phyloP scores from a whole-genome alignment of 495 filamentous ascomycete genomes.

The Lophium mytilinum region DNA sequence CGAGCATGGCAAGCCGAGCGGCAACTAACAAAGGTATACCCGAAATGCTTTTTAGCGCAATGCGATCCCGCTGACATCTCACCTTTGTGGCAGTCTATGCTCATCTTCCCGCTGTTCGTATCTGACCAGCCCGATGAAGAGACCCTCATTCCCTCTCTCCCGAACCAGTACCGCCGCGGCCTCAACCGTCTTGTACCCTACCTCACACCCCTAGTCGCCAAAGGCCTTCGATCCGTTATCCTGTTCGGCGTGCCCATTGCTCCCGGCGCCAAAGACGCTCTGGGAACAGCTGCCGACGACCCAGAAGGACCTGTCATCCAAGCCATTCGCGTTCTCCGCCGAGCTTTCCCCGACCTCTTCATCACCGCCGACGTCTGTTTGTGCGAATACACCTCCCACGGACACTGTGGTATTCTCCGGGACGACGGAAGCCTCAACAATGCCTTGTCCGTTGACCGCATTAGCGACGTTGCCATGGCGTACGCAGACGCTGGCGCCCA shows the following conservation, averaged over 20 bases:
- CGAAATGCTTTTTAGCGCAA: background rate
- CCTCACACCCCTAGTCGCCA: slow-evolving; percentile 74
- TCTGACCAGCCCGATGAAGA: slow-evolving; percentile 91
- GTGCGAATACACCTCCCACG: slow-evolving; percentile 98
- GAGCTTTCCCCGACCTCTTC: slow-evolving; percentile 78
- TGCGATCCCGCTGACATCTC: background rate
- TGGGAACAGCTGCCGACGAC: slow-evolving; percentile 91
- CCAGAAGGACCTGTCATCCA: slow-evolving; percentile 85
- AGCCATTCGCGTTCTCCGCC: slow-evolving; percentile 70
- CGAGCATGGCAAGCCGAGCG: slow-evolving; percentile 93
- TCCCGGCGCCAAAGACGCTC: slow-evolving; percentile 72
- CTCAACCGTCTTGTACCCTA: slow-evolving; percentile 79
- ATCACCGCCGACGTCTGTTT: slow-evolving; percentile 90
- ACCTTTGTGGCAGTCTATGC: slow-evolving; percentile 63
- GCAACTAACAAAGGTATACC: slow-evolving; percentile 81
- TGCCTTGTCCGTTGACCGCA: slow-evolving; percentile 78
- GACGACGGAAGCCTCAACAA: slow-evolving; percentile 93
- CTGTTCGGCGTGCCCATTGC: slow-evolving; percentile 88
- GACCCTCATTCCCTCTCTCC: slow-evolving; percentile 79
- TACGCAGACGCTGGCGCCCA: slow-evolving; percentile 92
- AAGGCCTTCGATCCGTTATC: slow-evolving; percentile 85
- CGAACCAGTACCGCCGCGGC: slow-evolving; percentile 78
- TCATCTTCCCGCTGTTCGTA: slow-evolving; percentile 95
- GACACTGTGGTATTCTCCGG: slow-evolving; percentile 89
- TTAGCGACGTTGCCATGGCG: slow-evolving; percentile 84